Percentiles rank a stretch among this genome's conserved stretches.
These are phyloP conservation scores for Claviceps africana DNA, from an alignment of 2,329 filamentous ascomycete species.

Conservation along the genomic window DNA sequence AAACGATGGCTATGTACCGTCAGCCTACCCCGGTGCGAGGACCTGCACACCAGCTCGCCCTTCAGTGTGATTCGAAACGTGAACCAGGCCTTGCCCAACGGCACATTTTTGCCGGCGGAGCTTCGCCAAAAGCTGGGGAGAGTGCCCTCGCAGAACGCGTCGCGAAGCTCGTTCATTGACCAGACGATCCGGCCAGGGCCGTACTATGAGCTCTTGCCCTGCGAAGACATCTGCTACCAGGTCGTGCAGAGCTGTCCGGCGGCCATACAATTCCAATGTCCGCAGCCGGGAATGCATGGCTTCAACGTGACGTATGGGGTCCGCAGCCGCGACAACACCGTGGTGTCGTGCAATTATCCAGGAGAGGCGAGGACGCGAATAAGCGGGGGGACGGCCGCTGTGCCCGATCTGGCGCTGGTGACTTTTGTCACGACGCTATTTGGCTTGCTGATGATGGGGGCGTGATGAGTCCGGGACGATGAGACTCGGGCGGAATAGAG, in stretches of 20 bases:
- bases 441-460: neutral
- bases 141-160: slow-evolving; percentile 25
- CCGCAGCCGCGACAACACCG: slow-evolving; percentile 11
- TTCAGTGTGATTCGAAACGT: slow-evolving; percentile 50
- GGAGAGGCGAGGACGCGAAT: slow-evolving; percentile 21
- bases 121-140: slow-evolving; percentile 11
- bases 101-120: slow-evolving; percentile 34
- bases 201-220: slow-evolving; percentile 87
- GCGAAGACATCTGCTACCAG: slow-evolving; percentile 73
- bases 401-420: slow-evolving; percentile 8
- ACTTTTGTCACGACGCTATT: neutral
- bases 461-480: neutral
- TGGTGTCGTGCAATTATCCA: slow-evolving; percentile 24
- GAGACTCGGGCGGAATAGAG: neutral
- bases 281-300: slow-evolving; percentile 25
- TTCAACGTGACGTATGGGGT: slow-evolving; percentile 24
- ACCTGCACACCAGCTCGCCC: slow-evolving; percentile 46
- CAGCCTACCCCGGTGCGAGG: slow-evolving; percentile 80
- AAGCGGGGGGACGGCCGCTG: slow-evolving; percentile 7
- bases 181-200: slow-evolving; percentile 60
- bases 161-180: slow-evolving; percentile 64
- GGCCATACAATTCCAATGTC: slow-evolving; percentile 62
- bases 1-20: slow-evolving; percentile 93
- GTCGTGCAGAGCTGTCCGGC: slow-evolving; percentile 77
- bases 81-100: slow-evolving; percentile 55